Evolutionary conservation across 768 basidiomycete genomes (phyloP), one percentile per base, ranked within the genome.

Genomic region (Pleurotus cornucopiae): DNA sequence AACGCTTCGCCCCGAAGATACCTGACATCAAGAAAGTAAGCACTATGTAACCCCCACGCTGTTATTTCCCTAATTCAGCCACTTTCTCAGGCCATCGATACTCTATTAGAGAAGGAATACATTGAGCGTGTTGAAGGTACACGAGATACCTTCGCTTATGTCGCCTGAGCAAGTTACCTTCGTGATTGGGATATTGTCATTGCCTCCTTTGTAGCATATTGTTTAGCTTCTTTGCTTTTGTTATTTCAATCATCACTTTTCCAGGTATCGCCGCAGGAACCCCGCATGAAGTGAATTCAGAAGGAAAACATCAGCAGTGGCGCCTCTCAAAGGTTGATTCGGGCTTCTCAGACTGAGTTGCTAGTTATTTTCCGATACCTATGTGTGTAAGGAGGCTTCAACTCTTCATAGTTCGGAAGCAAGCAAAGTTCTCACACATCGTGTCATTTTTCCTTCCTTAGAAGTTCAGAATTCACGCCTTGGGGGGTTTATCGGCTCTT

Each of bases 71-170:
- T 16, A 25, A 23, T 12, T 63, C 37, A 65, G 57, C 61, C 62
- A 62, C 48, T 47, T 38, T n/a, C 11, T 11, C 57, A 91, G 89
- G 91, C 92, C 2, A 96, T 98, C 57, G 94, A 96, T 66, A 85
- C 85, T 12, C 75, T 98, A 16, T 76, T 98, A 47, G 96, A 98
- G 75, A 96, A 96, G 74, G 96, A 99, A 69, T 99, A 98, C 69
- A 89, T 99, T 63, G 95, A 98, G 67, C 87, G 96, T 26, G 88
- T 93, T 12, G 92, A 94, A 18, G 91, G 88, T 9, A 85, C 88
- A n/a, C 87, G 89, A 66, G 94, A 96, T 71, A 89, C 89, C 37
- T 93, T 91, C 69, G 83, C 85, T 47, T 89, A 89, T 67, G 81
- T 88, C 61, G 87, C 86, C 57, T 88, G 72, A 77, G 30, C 30